Conservation (phyloP, 2,329 filamentous ascomycete species). For the Cladosporium velox region DNA sequence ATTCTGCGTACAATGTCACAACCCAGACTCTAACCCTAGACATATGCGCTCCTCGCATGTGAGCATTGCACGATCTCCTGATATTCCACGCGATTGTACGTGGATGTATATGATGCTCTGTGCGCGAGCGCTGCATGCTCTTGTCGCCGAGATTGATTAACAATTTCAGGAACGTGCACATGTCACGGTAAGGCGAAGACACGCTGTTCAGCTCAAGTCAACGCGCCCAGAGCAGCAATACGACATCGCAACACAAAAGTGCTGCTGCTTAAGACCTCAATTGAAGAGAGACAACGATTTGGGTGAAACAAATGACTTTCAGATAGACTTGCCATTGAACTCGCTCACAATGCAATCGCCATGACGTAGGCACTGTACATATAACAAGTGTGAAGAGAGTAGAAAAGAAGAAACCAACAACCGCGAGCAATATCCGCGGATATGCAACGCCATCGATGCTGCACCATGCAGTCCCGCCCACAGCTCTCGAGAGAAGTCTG, state of each 20-base stretch:
- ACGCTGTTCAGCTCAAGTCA: background rate
- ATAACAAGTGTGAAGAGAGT: background rate
- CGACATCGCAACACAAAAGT: too few relatives aligned
- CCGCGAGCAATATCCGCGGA: background rate
- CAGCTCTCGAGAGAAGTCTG: constrained; percentile 6
- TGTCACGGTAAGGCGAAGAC: background rate
- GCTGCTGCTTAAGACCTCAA: too few relatives aligned
- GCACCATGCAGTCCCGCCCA: background rate
- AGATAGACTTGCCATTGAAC: background rate
- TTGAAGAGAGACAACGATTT: too few relatives aligned
- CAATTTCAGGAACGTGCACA: background rate
- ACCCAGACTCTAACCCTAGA: background rate
- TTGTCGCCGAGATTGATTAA: background rate
- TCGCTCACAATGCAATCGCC: background rate
- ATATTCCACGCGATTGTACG: background rate
- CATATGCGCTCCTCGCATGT: background rate
- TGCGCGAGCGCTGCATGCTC: background rate
- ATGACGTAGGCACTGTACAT: background rate
- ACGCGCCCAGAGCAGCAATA: too few relatives aligned
- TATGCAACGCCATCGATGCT: constrained; percentile 6
- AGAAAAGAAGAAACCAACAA: background rate
- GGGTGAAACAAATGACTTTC: background rate
- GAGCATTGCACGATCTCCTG: background rate
- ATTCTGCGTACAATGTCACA: background rate
- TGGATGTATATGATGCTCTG: background rate